These are phyloP conservation scores for Torrubiella hemipterigena DNA, from an alignment of 2,329 filamentous ascomycete species.

Conservation along the genomic window DNA sequence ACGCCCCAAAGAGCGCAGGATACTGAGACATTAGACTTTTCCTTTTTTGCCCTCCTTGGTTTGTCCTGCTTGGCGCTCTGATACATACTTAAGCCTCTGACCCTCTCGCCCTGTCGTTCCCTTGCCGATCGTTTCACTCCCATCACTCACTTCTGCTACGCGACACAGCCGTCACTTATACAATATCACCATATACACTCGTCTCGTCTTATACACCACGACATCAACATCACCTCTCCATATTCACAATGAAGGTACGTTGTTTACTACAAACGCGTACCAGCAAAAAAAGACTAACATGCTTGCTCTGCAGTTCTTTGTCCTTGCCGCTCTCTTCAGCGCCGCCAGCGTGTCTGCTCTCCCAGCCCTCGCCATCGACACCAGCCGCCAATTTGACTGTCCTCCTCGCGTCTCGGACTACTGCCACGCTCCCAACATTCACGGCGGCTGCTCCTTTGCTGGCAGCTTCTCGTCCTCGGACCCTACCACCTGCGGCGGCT, in stretches of 20 bases:
- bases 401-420: constrained; percentile 7
- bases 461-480: constrained; percentile 9
- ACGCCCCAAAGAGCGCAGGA: no score
- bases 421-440: constrained; percentile 11
- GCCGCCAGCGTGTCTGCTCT: constrained; percentile 4
- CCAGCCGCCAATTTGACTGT: constrained; percentile 9
- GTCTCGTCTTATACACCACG: not conserved
- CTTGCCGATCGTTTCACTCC: no score
- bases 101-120: no score
- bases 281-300: not conserved
- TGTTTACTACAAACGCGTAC: not conserved
- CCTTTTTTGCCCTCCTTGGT: no score
- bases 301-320: not conserved
- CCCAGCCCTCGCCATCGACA: constrained; percentile 5
- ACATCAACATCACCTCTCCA: not conserved
- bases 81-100: no score
- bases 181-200: not conserved
- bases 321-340: constrained; percentile 3
- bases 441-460: constrained; percentile 7
- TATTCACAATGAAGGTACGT: constrained; percentile 5
- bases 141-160: no score
- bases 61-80: no score
- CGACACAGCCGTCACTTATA: no score
- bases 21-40: no score
- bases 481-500: constrained; percentile 7